phyloP scores from a whole-genome alignment of 176 grass and related monocot species.

The Tillandsia leiboldiana region DNA sequence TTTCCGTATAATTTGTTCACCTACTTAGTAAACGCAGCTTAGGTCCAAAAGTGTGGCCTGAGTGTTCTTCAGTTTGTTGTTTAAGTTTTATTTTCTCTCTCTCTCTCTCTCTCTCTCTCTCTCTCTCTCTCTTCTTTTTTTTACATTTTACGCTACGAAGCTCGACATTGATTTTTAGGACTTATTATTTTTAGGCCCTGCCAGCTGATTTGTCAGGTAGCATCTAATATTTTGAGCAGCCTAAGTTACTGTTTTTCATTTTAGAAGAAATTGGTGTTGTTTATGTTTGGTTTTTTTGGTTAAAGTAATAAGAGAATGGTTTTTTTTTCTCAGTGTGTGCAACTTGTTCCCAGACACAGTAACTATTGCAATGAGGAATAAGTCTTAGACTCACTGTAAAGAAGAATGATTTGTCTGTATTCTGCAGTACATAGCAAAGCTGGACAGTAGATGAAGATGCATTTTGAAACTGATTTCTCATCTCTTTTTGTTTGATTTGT shows the following conservation, averaged over 20 bases:
- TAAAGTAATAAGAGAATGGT: slow-evolving; percentile 43
- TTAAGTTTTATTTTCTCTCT: neutral
- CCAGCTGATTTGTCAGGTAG: slow-evolving; percentile 30
- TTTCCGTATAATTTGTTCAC: slow-evolving; percentile 12
- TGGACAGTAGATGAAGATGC: no score
- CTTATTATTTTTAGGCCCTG: neutral
- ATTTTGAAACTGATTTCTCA: no score
- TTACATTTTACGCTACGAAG: no score
- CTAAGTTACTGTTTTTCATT: slow-evolving; percentile 12
- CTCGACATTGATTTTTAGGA: no score
- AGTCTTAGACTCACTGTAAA: no score
- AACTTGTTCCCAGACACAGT: no score
- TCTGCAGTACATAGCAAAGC: no score
- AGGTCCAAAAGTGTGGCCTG: slow-evolving; percentile 26
- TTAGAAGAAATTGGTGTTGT: slow-evolving; percentile 18
- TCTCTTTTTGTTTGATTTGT: no score
- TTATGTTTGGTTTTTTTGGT: slow-evolving; percentile 27
- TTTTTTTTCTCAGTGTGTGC: no score
- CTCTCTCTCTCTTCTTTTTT: neutral
- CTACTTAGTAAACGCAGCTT: slow-evolving; percentile 23
- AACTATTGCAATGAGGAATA: no score
- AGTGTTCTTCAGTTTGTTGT: slow-evolving; percentile 11
- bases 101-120: neutral
- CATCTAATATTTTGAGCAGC: slow-evolving; percentile 30
- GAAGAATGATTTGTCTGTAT: no score